Conservation (phyloP, 257 asterid genomes). For the Capsicum chinense region DNA sequence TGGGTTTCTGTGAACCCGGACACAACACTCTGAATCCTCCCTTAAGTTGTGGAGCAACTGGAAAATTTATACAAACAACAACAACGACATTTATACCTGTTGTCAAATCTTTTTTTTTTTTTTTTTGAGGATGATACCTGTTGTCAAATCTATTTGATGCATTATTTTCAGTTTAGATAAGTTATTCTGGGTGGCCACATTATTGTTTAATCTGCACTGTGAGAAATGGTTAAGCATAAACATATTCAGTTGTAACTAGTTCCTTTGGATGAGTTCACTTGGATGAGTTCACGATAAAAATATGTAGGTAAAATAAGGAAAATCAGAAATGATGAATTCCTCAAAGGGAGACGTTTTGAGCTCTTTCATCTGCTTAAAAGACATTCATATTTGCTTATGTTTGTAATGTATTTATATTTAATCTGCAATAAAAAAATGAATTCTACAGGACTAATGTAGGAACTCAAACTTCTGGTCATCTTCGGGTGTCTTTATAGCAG, state of each 20-base stretch:
- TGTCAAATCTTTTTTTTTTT: background rate
- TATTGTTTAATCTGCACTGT: background rate
- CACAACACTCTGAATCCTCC: background rate
- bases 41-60: background rate
- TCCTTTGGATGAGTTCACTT: slow-evolving; percentile 9
- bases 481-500: background rate
- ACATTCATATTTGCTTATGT: slow-evolving; percentile 2
- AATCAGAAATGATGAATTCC: background rate
- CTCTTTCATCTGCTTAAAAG: background rate
- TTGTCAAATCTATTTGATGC: slow-evolving; percentile 16
- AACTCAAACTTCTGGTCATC: background rate
- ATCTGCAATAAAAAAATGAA: background rate
- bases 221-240: background rate
- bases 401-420: background rate
- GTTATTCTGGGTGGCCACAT: background rate
- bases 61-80: background rate
- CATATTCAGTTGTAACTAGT: background rate
- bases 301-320: background rate
- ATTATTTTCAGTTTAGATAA: background rate
- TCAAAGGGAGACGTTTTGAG: background rate
- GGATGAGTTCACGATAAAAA: background rate
- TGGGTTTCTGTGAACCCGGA: background rate
- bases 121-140: background rate
- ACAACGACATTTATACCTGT: background rate
- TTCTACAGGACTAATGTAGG: background rate